Percentiles rank a stretch among this genome's conserved stretches.
phyloP scores from a whole-genome alignment of 352 stramenopile genomes.

The Stramenopiles sp. region DNA sequence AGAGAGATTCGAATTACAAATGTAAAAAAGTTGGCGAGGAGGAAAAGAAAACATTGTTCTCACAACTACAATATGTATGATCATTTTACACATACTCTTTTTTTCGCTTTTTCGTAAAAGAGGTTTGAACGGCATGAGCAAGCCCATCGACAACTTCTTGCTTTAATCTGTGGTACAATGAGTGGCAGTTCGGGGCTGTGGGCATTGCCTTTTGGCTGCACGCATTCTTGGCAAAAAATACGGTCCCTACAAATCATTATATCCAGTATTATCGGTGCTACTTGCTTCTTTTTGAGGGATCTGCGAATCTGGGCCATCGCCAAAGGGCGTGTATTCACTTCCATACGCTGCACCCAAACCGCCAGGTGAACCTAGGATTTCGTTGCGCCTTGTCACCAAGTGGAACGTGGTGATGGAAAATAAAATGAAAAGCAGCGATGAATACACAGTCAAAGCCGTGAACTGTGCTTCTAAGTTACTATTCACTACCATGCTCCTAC shows the following conservation, averaged over 20 bases:
- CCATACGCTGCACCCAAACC: background rate
- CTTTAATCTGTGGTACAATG: no score
- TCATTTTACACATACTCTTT: no score
- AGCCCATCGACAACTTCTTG: no score
- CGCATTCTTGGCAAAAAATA: no score
- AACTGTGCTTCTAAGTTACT: background rate
- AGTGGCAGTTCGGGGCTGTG: no score
- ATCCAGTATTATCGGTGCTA: background rate
- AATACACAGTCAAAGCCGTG: background rate
- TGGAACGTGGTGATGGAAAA: background rate
- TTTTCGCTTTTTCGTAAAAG: no score
- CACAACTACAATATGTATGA: no score
- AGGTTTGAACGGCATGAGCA: no score
- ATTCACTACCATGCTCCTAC: background rate
- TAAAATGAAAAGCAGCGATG: background rate
- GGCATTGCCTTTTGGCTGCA: no score
- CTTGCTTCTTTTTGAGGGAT: background rate
- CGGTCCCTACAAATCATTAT: constrained; percentile 7
- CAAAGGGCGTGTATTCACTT: background rate
- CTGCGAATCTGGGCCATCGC: background rate
- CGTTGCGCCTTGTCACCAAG: background rate
- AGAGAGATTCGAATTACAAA: no score
- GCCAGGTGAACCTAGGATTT: background rate
- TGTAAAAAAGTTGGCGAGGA: no score
- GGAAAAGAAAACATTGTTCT: no score